These are phyloP conservation scores for Sanghuangporus sanghuang DNA, from an alignment of 1,284 basidiomycete species.

Conservation along the genomic window DNA sequence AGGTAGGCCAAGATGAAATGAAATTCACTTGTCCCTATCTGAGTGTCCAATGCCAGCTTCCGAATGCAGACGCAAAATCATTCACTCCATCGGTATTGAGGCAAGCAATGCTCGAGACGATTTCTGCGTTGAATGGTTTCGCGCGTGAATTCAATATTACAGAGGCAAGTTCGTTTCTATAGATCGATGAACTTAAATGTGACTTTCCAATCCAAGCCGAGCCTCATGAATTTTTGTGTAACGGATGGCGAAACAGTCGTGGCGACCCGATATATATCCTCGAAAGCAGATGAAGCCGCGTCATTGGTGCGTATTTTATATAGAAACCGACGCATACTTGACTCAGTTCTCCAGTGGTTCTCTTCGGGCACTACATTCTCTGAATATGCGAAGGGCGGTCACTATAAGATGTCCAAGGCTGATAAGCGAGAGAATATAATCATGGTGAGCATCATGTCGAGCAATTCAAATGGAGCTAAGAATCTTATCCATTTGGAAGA, in stretches of 20 bases:
- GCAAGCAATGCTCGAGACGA: constrained; percentile 84
- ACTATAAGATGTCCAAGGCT: constrained; percentile 93
- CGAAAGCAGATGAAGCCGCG: constrained; percentile 87
- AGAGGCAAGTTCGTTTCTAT: constrained; percentile 41
- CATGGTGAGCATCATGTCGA: constrained; percentile 46
- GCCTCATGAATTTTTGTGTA: constrained; percentile 93
- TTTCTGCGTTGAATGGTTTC: constrained; percentile 71
- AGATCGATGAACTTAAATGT: not conserved
- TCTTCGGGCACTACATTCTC: constrained; percentile 93
- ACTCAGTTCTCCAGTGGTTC: constrained; percentile 65
- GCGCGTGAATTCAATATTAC: constrained; percentile 70
- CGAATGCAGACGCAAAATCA: constrained; percentile 67
- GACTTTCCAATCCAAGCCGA: constrained; percentile 51
- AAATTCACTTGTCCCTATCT: not conserved
- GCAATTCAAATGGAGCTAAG: not conserved
- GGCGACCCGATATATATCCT: constrained; percentile 93
- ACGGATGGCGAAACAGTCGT: constrained; percentile 93
- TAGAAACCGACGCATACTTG: not conserved
- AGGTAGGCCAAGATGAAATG: constrained; percentile 39
- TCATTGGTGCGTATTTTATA: constrained; percentile 35
- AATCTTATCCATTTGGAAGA: constrained; percentile 32
- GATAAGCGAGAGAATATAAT: constrained; percentile 96
- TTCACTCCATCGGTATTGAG: constrained; percentile 63
- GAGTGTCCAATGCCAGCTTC: constrained; percentile 48
- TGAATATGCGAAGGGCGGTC: constrained; percentile 82